These are phyloP conservation scores for Logfia minima DNA, from an alignment of 129 eudicot genomes.

Conservation along the genomic window DNA sequence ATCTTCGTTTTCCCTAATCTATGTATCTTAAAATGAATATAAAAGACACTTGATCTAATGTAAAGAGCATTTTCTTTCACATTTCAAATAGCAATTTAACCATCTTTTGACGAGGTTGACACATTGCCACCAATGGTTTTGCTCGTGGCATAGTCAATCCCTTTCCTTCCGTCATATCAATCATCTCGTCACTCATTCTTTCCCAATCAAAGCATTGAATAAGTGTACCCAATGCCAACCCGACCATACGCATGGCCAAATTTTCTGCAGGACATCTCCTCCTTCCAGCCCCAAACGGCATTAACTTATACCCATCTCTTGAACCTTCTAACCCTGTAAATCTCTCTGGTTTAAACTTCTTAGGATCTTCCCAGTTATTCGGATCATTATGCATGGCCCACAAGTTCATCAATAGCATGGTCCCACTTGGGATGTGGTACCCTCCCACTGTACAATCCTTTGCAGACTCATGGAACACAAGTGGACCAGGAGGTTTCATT, in stretches of 20 bases:
- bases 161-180: slow-evolving; percentile 38
- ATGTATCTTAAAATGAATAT: too few relatives aligned
- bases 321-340: slow-evolving; percentile 22
- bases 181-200: slow-evolving; percentile 27
- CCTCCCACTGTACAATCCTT: slow-evolving; percentile 35
- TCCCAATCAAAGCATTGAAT: slow-evolving; percentile 50
- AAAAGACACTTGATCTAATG: too few relatives aligned
- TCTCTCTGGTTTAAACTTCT: slow-evolving; percentile 37
- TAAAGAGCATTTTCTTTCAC: neutral
- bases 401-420: slow-evolving; percentile 41
- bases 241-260: slow-evolving; percentile 31
- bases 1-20: too few relatives aligned
- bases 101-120: slow-evolving; percentile 27
- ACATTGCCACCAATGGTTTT: slow-evolving; percentile 34
- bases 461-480: slow-evolving; percentile 21
- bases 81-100: slow-evolving; percentile 11
- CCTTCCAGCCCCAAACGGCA: slow-evolving; percentile 52
- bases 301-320: slow-evolving; percentile 22
- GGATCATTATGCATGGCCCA: slow-evolving; percentile 46
- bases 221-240: slow-evolving; percentile 35
- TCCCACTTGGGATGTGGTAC: slow-evolving; percentile 33
- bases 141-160: slow-evolving; percentile 46
- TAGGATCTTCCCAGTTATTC: slow-evolving; percentile 22
- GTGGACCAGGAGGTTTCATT: slow-evolving; percentile 27
- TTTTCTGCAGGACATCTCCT: slow-evolving; percentile 45